A percentile compares a stretch with the other conserved stretches of the same genome.
These are phyloP conservation scores for Carex cristatella DNA, from an alignment of 176 grass and related monocot genomes.

Conservation along the genomic window DNA sequence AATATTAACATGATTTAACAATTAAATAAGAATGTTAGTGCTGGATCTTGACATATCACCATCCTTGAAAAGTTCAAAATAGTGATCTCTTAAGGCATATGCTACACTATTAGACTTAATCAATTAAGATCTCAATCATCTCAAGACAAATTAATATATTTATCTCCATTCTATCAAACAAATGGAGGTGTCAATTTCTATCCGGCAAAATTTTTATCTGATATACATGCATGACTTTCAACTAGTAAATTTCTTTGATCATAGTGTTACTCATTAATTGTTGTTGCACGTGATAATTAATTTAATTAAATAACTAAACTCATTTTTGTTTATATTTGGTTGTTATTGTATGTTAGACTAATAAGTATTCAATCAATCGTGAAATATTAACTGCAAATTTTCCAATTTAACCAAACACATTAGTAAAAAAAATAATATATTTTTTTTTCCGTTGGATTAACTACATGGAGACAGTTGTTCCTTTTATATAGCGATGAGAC, in stretches of 20 bases:
- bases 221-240: background rate
- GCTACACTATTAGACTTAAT: background rate
- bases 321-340: background rate
- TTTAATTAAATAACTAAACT: background rate
- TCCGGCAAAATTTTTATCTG: background rate
- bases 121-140: background rate
- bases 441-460: background rate
- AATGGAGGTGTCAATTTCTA: background rate
- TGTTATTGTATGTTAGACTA: background rate
- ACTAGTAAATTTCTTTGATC: background rate
- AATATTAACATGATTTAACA: background rate
- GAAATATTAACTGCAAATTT: background rate
- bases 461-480: too few species aligned
- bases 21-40: background rate
- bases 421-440: background rate
- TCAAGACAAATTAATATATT: background rate
- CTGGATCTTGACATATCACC: background rate
- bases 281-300: background rate
- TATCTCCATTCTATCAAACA: background rate
- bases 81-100: background rate
- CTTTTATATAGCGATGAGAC: background rate
- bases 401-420: background rate
- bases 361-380: background rate
- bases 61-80: slow-evolving; percentile 20
- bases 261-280: background rate